phyloP scores from a whole-genome alignment of 306 rosid genomes.

The Castanea mollissima region DNA sequence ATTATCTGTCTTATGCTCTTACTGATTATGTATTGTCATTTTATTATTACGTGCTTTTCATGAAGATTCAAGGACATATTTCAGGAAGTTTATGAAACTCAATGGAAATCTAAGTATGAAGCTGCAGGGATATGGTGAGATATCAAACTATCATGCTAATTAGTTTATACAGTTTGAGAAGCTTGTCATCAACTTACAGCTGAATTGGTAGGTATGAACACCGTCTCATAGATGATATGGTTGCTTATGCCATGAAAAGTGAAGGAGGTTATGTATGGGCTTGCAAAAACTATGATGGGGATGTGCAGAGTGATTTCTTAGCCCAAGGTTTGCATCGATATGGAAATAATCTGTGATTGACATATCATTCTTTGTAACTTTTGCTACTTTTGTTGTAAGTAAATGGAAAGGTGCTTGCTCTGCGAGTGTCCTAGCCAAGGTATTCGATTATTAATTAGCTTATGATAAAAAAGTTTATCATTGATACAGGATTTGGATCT shows the following conservation, averaged over 20 bases:
- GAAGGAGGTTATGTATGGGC: conserved; percentile 99
- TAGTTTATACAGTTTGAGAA: conserved; percentile 3
- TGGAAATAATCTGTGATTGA: neutral
- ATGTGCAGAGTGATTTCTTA: conserved; percentile 95
- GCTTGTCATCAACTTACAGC: conserved; percentile 15
- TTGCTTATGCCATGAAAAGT: conserved; percentile 93
- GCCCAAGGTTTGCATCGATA: conserved; percentile 75
- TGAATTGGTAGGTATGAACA: conserved; percentile 83
- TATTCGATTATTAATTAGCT: neutral
- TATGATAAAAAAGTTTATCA: conserved; percentile 22
- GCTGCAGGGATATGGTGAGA: conserved; percentile 96
- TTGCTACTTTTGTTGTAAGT: neutral
- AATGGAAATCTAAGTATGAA: conserved; percentile 87
- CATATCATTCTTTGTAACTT: neutral
- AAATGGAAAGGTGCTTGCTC: neutral
- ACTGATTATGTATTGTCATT: neutral
- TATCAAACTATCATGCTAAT: neutral
- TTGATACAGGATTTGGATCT: conserved; percentile 83
- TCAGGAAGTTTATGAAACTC: conserved; percentile 93
- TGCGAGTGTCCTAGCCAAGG: neutral
- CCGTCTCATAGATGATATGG: conserved; percentile 99
- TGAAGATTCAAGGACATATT: conserved; percentile 96
- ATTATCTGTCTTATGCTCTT: neutral
- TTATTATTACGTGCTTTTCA: conserved; percentile 18
- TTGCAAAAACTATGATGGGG: conserved; percentile 99